phyloP scores from a whole-genome alignment of 2,329 filamentous ascomycete genomes.

The Talaromyces rugulosus region DNA sequence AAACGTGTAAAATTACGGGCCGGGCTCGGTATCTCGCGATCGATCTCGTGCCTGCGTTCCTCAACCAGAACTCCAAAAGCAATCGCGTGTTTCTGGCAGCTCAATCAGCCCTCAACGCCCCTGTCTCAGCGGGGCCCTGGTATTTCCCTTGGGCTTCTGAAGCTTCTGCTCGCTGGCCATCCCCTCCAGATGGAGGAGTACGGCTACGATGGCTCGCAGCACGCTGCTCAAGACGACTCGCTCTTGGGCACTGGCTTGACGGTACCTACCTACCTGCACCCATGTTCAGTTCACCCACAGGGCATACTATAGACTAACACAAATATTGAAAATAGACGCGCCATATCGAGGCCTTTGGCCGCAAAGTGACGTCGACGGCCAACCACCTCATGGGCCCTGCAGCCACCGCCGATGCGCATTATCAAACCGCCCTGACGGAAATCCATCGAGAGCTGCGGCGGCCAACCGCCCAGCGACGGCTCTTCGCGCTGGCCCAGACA shows the following conservation, averaged over 20 bases:
- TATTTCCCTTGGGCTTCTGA: slow-evolving; percentile 20
- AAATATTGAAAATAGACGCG: slow-evolving; percentile 58
- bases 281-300: slow-evolving; percentile 6
- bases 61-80: background rate
- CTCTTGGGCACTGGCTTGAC: slow-evolving; percentile 47
- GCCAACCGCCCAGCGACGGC: slow-evolving; percentile 77
- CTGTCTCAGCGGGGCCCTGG: slow-evolving; percentile 11
- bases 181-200: slow-evolving; percentile 37
- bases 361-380: slow-evolving; percentile 92
- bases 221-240: slow-evolving; percentile 40
- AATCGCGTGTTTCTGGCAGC: background rate
- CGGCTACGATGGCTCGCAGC: slow-evolving; percentile 44
- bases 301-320: slow-evolving; percentile 4
- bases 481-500: slow-evolving; percentile 87
- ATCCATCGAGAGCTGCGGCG: slow-evolving; percentile 84
- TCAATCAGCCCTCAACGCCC: background rate
- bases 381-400: slow-evolving; percentile 77
- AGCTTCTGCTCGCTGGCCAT: slow-evolving; percentile 3
- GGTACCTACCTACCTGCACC: slow-evolving; percentile 27
- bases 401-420: slow-evolving; percentile 56
- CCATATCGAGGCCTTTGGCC: slow-evolving; percentile 84
- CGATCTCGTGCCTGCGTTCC: background rate
- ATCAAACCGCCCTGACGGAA: slow-evolving; percentile 81
- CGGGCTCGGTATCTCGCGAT: background rate
- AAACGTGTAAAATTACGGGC: background rate